Evolutionary conservation across 2,329 filamentous ascomycete species (phyloP), one percentile per base, ranked within the genome.

Genomic region (Emmonsia crescens): DNA sequence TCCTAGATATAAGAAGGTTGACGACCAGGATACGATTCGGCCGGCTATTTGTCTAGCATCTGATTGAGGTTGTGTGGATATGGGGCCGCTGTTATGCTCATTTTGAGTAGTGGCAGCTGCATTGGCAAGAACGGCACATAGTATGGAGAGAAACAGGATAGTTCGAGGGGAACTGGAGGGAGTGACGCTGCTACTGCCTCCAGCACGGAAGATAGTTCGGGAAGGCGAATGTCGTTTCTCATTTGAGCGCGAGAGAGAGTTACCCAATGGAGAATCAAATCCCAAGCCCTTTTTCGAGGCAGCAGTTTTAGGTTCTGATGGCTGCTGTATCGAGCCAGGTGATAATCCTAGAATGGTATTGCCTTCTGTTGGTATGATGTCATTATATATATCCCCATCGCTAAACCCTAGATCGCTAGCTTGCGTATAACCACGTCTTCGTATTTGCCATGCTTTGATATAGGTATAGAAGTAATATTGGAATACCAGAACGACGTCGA

Each of bases 381-480:
- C 73, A 60, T 78, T 73, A 57, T 77, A 70, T 31, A 75, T 62
- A 52, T 68, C 67, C 48, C 66, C 68, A 29, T 68, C 67, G 16
- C 62, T 63, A 29, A 69, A 66, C 56, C 71, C 69, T 54, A 72
- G 67, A 57, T 69, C 66, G 16, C 59, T 49, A 54, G 69, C 66
- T 57, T 67, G 65, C 33, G 67, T 65, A 31, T 72, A 62, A 21
- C 68, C 67, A 60, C 66, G 63, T 59, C 73, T 73, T 14, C 66
- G 69, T 24, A 78, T 75, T 61, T 78, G 72, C 55, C 77, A 79
- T 60, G 81, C 77, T 67, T 80, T 79, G 63, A 84, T 69, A 63
- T 82, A 76, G 58, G 84, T 83, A 68, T 88, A 88, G 83, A 85
- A 88, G 44, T 85, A 74, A 75, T 84, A 87, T 73, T 88, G 85